Percentiles rank a stretch among this genome's conserved stretches.
phyloP scores from a whole-genome alignment of 257 asterid genomes.

The Lycium barbarum region DNA sequence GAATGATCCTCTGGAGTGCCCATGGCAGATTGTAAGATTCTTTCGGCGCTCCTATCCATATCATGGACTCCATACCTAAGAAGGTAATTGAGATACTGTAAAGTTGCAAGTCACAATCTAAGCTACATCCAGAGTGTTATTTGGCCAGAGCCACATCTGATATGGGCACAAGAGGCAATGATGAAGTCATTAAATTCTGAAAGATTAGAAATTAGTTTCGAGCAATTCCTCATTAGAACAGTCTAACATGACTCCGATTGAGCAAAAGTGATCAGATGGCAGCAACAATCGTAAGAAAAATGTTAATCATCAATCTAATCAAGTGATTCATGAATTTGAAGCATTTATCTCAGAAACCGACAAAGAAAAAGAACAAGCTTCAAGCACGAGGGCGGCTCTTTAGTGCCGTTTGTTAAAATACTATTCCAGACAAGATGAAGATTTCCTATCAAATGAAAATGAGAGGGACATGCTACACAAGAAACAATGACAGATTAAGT shows the following conservation, averaged over 20 bases:
- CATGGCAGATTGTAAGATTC: constrained; percentile 67
- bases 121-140: constrained; percentile 21
- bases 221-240: not conserved
- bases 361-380: not conserved
- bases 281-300: not conserved
- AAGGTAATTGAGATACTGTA: constrained; percentile 32
- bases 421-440: not conserved
- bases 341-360: not conserved
- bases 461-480: not conserved
- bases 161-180: not conserved
- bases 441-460: not conserved
- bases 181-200: not conserved
- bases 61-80: constrained; percentile 71
- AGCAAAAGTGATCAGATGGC: not conserved
- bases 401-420: not conserved
- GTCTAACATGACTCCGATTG: not conserved
- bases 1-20: constrained; percentile 77
- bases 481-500: not conserved
- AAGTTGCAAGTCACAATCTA: constrained; percentile 23
- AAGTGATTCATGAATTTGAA: not conserved
- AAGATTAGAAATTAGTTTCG: not conserved
- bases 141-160: not conserved
- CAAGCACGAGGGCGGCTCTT: not conserved
- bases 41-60: constrained; percentile 74
- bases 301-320: constrained; percentile 10